phyloP scores from a whole-genome alignment of 2,329 filamentous ascomycete species.

The Fusarium concolor region DNA sequence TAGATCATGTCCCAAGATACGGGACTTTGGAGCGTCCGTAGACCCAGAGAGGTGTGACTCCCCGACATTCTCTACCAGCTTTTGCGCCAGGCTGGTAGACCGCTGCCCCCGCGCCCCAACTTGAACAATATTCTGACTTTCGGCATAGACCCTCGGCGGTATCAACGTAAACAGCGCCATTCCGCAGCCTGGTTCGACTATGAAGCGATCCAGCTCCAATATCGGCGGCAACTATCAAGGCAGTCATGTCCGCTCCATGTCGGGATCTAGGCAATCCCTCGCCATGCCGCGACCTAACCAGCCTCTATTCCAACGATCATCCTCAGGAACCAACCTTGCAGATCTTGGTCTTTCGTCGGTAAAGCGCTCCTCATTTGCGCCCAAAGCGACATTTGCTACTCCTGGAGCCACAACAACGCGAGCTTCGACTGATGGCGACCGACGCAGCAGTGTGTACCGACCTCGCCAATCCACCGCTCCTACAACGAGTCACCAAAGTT shows the following conservation, averaged over 20 bases:
- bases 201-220: constrained; percentile 91
- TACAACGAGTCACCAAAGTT: constrained; percentile 84
- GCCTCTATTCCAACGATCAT: constrained; percentile 86
- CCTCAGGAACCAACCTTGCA: constrained; percentile 82
- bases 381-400: constrained; percentile 72
- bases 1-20: constrained; percentile 83
- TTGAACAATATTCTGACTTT: constrained; percentile 32
- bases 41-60: constrained; percentile 80
- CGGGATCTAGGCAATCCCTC: constrained; percentile 86
- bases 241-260: constrained; percentile 84
- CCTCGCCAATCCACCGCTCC: constrained; percentile 74
- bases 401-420: constrained; percentile 59
- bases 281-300: constrained; percentile 86
- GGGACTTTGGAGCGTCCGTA: constrained; percentile 90
- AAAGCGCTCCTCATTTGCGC: constrained; percentile 82
- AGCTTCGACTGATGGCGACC: constrained; percentile 63
- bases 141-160: constrained; percentile 80
- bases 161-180: constrained; percentile 86
- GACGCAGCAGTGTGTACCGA: constrained; percentile 86
- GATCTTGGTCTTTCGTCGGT: constrained; percentile 86
- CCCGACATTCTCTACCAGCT: constrained; percentile 31
- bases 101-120: background rate
- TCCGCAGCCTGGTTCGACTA: constrained; percentile 89
- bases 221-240: constrained; percentile 72
- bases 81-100: constrained; percentile 17